Percentiles rank a stretch among this genome's conserved stretches.
phyloP scores from a whole-genome alignment of 2,329 filamentous ascomycete genomes.

The Penicillium palitans region DNA sequence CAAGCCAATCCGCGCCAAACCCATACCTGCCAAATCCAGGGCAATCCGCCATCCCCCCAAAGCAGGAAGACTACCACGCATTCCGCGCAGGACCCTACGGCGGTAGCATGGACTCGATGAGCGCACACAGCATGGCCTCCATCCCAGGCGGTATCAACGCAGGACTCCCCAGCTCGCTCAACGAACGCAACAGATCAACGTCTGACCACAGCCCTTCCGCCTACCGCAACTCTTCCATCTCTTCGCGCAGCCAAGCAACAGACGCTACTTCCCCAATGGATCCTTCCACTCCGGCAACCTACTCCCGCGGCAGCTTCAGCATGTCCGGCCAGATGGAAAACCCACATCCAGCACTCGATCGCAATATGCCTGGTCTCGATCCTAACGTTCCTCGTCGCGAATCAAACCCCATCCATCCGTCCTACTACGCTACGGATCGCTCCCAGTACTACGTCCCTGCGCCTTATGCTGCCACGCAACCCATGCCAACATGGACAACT shows the following conservation, averaged over 20 bases:
- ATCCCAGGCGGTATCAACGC: conserved; percentile 36
- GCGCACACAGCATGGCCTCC: conserved; percentile 33
- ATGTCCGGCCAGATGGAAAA: conserved; percentile 37
- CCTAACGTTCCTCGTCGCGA: conserved; percentile 38
- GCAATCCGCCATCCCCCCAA: conserved; percentile 32
- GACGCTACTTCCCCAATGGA: conserved; percentile 43
- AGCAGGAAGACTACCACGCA: conserved; percentile 41
- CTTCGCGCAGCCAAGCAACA: conserved; percentile 39
- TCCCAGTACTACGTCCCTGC: conserved; percentile 38
- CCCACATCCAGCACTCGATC: conserved; percentile 34
- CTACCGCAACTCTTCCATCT: conserved; percentile 44
- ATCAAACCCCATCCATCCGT: conserved; percentile 35
- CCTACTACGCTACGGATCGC: conserved; percentile 39
- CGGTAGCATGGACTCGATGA: conserved; percentile 38
- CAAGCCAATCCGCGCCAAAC: conserved; percentile 37
- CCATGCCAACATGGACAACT: conserved; percentile 40
- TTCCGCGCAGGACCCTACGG: conserved; percentile 39
- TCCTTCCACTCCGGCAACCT: conserved; percentile 37
- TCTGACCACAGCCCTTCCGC: conserved; percentile 39
- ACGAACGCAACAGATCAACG: conserved; percentile 40
- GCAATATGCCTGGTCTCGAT: conserved; percentile 35
- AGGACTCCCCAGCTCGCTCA: conserved; percentile 34
- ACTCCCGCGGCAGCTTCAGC: conserved; percentile 42
- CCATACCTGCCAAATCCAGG: conserved; percentile 40
- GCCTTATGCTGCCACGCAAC: conserved; percentile 35